These are phyloP conservation scores for Westerdykella aurantiaca DNA, from an alignment of 2,329 filamentous ascomycete genomes.

Conservation along the genomic window DNA sequence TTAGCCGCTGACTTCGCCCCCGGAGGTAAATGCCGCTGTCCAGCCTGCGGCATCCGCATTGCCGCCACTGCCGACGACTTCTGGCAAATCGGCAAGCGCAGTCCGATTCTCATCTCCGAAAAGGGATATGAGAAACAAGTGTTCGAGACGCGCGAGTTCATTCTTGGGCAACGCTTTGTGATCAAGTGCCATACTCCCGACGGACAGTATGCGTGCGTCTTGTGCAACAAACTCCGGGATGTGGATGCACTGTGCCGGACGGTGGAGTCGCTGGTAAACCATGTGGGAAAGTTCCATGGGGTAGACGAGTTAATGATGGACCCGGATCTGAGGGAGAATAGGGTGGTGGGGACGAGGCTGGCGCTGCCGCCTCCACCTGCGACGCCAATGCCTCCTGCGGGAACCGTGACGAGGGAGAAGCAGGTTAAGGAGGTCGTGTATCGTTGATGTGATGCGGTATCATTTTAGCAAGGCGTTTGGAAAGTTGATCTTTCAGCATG, in stretches of 20 bases:
- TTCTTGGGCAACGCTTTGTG: conserved; percentile 34
- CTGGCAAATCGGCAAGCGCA: conserved; percentile 36
- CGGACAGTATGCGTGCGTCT: conserved; percentile 34
- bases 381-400: neutral
- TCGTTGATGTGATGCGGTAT: neutral
- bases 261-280: conserved; percentile 32
- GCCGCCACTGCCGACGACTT: conserved; percentile 31
- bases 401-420: neutral
- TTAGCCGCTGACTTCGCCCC: conserved; percentile 29
- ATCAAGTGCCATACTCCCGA: conserved; percentile 35
- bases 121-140: conserved; percentile 27
- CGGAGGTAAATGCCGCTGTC: conserved; percentile 27
- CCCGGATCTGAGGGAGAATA: conserved; percentile 25
- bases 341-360: conserved; percentile 1
- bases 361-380: neutral
- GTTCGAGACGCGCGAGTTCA: conserved; percentile 33
- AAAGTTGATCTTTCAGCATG: neutral
- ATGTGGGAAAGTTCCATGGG: conserved; percentile 32
- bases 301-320: conserved; percentile 29
- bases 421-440: neutral
- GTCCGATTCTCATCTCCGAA: conserved; percentile 19
- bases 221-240: conserved; percentile 29
- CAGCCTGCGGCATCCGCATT: conserved; percentile 23
- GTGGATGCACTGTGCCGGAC: conserved; percentile 33
- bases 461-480: neutral